Conservation (phyloP, 2,329 filamentous ascomycete genomes). For the Aspergillus niger region DNA sequence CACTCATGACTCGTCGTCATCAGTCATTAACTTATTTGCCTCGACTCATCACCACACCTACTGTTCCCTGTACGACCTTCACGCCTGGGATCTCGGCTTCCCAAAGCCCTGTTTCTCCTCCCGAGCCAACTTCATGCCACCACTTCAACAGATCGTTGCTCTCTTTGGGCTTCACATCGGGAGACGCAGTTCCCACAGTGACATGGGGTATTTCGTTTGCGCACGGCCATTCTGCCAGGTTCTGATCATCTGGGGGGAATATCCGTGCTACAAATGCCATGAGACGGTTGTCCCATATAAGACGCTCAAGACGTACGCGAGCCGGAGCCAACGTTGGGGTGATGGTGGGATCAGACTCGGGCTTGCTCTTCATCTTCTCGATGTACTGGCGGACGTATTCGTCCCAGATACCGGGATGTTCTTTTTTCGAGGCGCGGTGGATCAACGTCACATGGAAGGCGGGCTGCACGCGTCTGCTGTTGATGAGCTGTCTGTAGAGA, state of each 20-base stretch:
- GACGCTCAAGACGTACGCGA: conserved; percentile 59
- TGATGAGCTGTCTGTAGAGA: conserved; percentile 75
- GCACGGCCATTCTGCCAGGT: conserved; percentile 62
- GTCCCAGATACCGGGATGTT: conserved; percentile 73
- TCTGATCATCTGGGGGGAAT: conserved; percentile 41
- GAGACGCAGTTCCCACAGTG: conserved; percentile 79
- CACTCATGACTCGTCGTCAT: conserved; percentile 8
- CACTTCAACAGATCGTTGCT: conserved; percentile 79
- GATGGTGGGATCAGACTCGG: conserved; percentile 26
- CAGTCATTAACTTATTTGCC: conserved; percentile 8
- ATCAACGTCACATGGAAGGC: conserved; percentile 93
- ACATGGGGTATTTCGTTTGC: conserved; percentile 81
- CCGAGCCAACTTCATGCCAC: conserved; percentile 68
- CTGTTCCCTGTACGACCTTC: conserved; percentile 57
- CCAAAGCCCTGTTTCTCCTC: conserved; percentile 54
- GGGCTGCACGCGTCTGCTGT: conserved; percentile 73
- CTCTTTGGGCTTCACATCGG: conserved; percentile 83
- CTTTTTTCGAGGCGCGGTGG: conserved; percentile 67
- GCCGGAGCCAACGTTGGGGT: conserved; percentile 39
- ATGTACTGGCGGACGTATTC: conserved; percentile 66
- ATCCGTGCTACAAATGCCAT: conserved; percentile 90
- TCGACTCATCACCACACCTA: conserved; percentile 53
- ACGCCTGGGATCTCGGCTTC: conserved; percentile 58
- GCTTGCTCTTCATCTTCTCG: conserved; percentile 32
- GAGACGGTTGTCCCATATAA: conserved; percentile 82